Evolutionary conservation across 352 stramenopile species (phyloP), one percentile per base, ranked within the genome.

Genomic region (Pythium guiyangense): DNA sequence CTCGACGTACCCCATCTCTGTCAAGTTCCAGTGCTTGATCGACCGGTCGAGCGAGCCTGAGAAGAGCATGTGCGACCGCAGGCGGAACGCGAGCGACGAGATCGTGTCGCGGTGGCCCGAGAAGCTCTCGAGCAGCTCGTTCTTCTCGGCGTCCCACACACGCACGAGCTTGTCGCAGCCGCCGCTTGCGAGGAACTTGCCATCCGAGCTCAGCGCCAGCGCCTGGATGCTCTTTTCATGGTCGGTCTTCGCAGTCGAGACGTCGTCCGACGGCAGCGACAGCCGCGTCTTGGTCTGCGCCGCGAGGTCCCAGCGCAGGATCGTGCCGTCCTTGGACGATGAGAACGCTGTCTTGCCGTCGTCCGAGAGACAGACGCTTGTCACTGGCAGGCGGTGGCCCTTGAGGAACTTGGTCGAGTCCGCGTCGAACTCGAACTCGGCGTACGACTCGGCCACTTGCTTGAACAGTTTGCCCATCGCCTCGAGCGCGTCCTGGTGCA

Each of bases 11-110:
- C 84, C 90, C 89, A 97, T 98, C 61, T 98, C 91, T 4, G 84
- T 96, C 45, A 98, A 75, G 77, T 97, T 97, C 94, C 93, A 98
- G 68, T 97, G 86, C 71, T 98, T 97, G 54, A 97, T 88, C 27
- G 80, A 95, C 44, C 92, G 85, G 59, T 98, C 93, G 25, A 96
- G 62, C 54, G 92, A 98, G 10, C 87, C 90, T 0, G 88, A 97
- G 70, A 97, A 98, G 45, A 98, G 71, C 60, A 79, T 87, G 58
- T 96, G 78, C 34, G 89, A 95, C 25, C 88, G 84, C 66, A 90
- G 64, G 26, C 89, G 85, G 67, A 98, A 98, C 9, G 73, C 70
- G 15, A 98, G 60, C 42, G 79, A 70, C 42, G 91, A 92, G 15
- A 98, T 79, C 8, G 88, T 71, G 54, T 98, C 92, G 37, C 91